Evolutionary conservation across 73 alveolate species (phyloP).

Genomic region (Tetrahymena elliotti): DNA sequence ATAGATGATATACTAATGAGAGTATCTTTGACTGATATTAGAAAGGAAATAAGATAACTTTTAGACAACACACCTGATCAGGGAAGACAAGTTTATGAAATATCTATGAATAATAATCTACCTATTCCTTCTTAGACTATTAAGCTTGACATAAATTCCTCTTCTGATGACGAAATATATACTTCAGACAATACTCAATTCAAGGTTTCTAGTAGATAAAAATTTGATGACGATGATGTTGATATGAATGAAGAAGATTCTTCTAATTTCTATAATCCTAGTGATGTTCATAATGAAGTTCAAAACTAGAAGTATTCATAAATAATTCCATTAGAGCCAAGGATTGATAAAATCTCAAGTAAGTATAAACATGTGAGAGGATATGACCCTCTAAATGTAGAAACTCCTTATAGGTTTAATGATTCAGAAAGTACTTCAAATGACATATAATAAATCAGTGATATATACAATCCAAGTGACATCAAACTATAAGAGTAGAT

Average conservation of each 20-base stretch:
- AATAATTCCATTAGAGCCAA: not conserved
- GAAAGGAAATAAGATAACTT: not conserved
- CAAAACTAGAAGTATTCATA: not conserved
- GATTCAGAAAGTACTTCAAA: not conserved
- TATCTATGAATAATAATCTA: not conserved
- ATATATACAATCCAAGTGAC: not conserved
- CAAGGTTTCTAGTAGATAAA: not conserved
- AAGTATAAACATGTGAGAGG: not conserved
- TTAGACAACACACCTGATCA: not conserved
- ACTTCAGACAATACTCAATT: not conserved
- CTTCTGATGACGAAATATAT: not conserved
- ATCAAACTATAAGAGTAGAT: not conserved
- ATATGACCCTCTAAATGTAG: not conserved
- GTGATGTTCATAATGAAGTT: not conserved
- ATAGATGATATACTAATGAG: not conserved
- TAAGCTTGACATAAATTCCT: not conserved
- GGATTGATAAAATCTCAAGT: not conserved
- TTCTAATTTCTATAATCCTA: not conserved
- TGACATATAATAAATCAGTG: not conserved
- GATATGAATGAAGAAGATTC: not conserved
- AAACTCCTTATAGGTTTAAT: not conserved
- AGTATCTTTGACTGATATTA: not conserved
- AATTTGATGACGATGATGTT: not conserved
- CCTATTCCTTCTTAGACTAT: not conserved
- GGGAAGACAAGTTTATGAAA: not conserved